Conservation (phyloP, 148 eudicot species). For the Nepenthes mirabilis region DNA sequence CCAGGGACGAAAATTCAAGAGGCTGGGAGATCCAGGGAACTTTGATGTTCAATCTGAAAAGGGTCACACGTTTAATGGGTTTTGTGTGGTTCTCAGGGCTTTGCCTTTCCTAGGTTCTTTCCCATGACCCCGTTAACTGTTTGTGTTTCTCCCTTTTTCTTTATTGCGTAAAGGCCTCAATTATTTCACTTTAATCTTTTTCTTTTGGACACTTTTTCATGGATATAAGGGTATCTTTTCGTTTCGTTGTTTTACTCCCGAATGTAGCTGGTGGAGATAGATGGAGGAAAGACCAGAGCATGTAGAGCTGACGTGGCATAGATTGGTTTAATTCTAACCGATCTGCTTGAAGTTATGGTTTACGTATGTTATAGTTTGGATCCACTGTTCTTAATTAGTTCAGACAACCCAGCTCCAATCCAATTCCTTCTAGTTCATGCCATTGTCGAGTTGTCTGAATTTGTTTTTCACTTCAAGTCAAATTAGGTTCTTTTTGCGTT, state of each 20-base stretch:
- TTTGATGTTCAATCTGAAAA: slow-evolving; percentile 8
- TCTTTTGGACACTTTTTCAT: background rate
- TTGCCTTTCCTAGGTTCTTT: slow-evolving; percentile 27
- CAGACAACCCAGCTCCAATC: slow-evolving; percentile 14
- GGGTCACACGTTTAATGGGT: slow-evolving; percentile 9
- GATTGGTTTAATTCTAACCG: slow-evolving; percentile 1
- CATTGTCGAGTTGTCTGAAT: background rate
- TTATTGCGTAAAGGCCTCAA: slow-evolving; percentile 10
- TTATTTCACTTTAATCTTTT: background rate
- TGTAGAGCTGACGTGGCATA: slow-evolving; percentile 4
- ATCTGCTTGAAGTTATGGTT: slow-evolving; percentile 1
- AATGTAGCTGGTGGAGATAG: background rate
- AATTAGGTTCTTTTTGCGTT: background rate
- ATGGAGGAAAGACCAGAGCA: slow-evolving; percentile 6
- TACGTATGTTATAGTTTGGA: slow-evolving; percentile 16
- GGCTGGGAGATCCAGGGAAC: slow-evolving; percentile 41
- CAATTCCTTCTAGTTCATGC: background rate
- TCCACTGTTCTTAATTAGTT: slow-evolving; percentile 18
- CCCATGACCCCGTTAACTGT: slow-evolving; percentile 17
- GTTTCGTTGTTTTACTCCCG: background rate
- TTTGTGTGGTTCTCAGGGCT: slow-evolving; percentile 18
- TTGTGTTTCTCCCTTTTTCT: slow-evolving; percentile 5
- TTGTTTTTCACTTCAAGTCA: background rate
- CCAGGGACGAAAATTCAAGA: background rate
- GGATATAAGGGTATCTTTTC: slow-evolving; percentile 5